phyloP scores from a whole-genome alignment of 257 asterid genomes.

The Solanum appendiculatum region DNA sequence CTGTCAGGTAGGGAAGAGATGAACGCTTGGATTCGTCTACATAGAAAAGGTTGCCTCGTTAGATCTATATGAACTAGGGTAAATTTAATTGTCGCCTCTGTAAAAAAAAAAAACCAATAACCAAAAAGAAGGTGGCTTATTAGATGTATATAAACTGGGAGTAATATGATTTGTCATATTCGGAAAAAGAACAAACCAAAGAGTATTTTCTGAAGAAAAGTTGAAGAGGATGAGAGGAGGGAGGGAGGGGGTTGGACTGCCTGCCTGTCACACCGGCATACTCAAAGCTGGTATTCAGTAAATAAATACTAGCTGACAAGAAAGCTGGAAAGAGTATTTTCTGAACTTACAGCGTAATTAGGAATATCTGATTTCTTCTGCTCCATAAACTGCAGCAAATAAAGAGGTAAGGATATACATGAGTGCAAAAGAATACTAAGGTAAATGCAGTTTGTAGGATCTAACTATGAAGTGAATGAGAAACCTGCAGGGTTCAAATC shows the following conservation, averaged over 20 bases:
- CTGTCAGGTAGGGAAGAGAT: background rate
- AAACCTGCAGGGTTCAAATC: background rate
- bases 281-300: background rate
- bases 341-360: conserved; percentile 74
- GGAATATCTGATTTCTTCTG: conserved; percentile 42
- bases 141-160: background rate
- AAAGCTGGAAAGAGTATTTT: background rate
- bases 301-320: background rate
- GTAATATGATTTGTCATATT: background rate
- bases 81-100: background rate
- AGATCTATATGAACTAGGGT: background rate
- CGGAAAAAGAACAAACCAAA: background rate
- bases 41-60: background rate
- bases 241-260: background rate
- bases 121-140: background rate
- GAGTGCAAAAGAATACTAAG: background rate
- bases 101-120: background rate
- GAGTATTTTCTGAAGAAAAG: background rate
- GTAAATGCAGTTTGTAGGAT: background rate
- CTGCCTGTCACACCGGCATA: background rate
- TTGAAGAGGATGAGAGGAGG: background rate
- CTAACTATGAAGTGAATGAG: background rate
- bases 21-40: background rate
- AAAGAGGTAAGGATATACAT: background rate
- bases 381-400: background rate